Evolutionary conservation across 2,329 filamentous ascomycete genomes (phyloP), one percentile per base, ranked within the genome.

Genomic region (Curvularia verruculosa): DNA sequence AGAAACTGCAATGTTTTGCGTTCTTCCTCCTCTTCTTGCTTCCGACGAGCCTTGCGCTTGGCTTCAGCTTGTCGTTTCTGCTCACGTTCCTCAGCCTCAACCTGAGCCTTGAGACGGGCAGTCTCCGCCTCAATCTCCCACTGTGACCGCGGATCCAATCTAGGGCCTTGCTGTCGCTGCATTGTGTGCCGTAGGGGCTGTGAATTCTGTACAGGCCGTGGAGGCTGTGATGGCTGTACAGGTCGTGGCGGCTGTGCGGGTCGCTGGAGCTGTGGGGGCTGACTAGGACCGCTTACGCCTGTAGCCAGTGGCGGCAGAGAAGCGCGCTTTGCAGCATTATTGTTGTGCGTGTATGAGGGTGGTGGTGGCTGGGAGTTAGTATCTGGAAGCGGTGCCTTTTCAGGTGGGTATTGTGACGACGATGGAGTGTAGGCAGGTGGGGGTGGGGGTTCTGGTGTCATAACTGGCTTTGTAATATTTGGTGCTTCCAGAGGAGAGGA

Each of bases 1-100:
- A 75, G 67, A 34, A 75, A 74, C 12, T 71, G 66, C 6, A 65
- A 46, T 2, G 73, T 75, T 47, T 71, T 71, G 18, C 69, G 60
- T 58, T 85, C 80, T 66, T 85, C 80, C 54, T 82, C 79, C 64
- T 86, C 85, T 48, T 89, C 87, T 10, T 82, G 81, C 60, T 77
- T 82, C 59, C 84, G 81, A 5, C 83, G 82, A 64, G 89, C 85
- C 10, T 80, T 80, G 43, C 84, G 81, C 80, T 59, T 81, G 3
- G 66, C 60, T 24, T 74, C 73, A 12, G 64, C 69, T 39, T 70
- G 64, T 18, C 81, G 81, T 69, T 82, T 83, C 70, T 80, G 81
- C 65, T 73, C 78, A 51, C 74, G 70, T 18, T 76, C 77, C 69
- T 82, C 80, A 7, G 75, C 75, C 40, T 78, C 72, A 10, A 79